Base-by-base conservation (phyloP, 768 basidiomycete genomes). In the Mycena alexandri region DNA sequence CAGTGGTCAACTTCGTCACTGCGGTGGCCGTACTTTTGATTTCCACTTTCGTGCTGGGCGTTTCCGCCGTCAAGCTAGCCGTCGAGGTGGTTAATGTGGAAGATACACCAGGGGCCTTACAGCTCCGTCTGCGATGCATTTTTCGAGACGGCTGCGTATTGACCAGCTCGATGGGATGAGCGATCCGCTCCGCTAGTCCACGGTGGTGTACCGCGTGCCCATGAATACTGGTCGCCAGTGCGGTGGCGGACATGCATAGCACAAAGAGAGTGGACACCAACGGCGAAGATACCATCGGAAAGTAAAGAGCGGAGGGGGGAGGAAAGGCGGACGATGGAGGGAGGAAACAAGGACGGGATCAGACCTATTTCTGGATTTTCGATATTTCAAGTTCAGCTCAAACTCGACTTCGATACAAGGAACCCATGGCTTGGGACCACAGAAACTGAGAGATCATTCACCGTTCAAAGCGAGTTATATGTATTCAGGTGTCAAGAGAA, bases 261-360 rank as follows among this genome's bases (percentile, higher is more conserved):
- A 68, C 11, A 63, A 68, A 25, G 43, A 68, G 51, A 54, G 67
- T 68, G 67, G 61, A 59, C 5, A n/a, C 51, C 61, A 63, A 44
- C 12, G 55, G 42, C 43, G 50, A 36, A 16, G 29, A 63, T 24
- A 63, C 51, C 67, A 68, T 68, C 25, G 48, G 50, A 50, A 50
- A 14, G 46, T 43, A 68, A 63, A 12, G 67, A 63, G 21, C 50
- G 67, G 51, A 52, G 53, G 56, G 56, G 34, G 14, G 52, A 33
- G 38, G 25, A 22, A 34, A 21, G 44, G 50, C 25, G 55, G 63
- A 2, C 41, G 41, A 38, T 25, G 43, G 34, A 21, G 34, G 52
- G 44, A 54, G 19, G 38, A 5, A 22, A 41, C 24, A 57, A 44
- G 55, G n/a, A 19, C 5, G 9, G 22, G 14, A 52, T n/a, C n/a